Evolutionary conservation across 257 asterid species (phyloP).

Genomic region (Solanum medicagineum): DNA sequence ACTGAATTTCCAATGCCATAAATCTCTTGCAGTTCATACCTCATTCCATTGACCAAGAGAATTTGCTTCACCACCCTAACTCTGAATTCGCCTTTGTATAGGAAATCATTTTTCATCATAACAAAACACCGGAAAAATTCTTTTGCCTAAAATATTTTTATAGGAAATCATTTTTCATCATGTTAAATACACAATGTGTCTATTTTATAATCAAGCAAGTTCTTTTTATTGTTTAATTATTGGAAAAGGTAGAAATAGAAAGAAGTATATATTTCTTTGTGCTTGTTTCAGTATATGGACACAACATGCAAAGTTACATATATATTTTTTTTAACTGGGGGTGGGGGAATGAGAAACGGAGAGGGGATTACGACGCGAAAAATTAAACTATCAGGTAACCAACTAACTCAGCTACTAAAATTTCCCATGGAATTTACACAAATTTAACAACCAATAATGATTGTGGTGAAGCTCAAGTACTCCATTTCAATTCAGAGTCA

Average conservation of each 20-base stretch:
- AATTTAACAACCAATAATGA: background rate
- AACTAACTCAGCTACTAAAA: too few species aligned
- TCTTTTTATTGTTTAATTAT: background rate
- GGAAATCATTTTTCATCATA: too few species aligned
- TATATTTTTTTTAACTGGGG: too few species aligned
- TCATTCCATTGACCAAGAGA: conserved; percentile 69
- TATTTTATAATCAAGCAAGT: background rate
- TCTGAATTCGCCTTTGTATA: conserved; percentile 55
- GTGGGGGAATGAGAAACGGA: too few species aligned
- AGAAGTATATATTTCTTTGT: background rate
- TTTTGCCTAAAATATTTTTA: background rate
- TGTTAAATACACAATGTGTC: background rate
- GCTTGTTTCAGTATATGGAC: background rate
- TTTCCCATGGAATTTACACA: background rate
- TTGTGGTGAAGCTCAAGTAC: background rate
- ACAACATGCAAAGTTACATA: background rate
- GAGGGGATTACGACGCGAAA: too few species aligned
- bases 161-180: background rate
- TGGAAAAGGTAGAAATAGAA: background rate
- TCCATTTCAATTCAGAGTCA: background rate
- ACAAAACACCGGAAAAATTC: background rate
- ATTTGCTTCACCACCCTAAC: conserved; percentile 75
- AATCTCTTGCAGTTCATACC: conserved; percentile 79
- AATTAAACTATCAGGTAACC: too few species aligned
- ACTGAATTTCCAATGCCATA: conserved; percentile 76